These are phyloP conservation scores for Malania oleifera DNA, from an alignment of 164 flowering plant genomes.

Conservation along the genomic window DNA sequence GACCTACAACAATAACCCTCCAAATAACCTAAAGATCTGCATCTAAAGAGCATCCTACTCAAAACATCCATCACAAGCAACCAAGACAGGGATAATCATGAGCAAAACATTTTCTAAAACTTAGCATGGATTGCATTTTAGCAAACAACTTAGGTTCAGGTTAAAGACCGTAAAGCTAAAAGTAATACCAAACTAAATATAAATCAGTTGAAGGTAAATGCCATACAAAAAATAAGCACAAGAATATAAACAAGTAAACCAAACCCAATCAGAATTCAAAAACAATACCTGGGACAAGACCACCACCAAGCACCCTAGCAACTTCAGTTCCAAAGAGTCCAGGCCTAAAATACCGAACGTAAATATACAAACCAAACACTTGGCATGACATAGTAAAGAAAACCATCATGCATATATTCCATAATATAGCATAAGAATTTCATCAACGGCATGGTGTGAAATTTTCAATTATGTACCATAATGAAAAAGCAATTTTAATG, in stretches of 20 bases:
- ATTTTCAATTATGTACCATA: too few relatives aligned
- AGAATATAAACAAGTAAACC: background rate
- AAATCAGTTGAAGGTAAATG: background rate
- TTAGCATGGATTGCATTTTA: background rate
- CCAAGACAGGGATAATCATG: too few relatives aligned
- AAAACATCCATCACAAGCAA: too few relatives aligned
- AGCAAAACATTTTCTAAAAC: background rate
- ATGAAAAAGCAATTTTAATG: too few relatives aligned
- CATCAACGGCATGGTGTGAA: too few relatives aligned
- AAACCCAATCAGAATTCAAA: background rate
- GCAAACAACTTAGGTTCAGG: too few relatives aligned
- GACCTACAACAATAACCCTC: too few relatives aligned
- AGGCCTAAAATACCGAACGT: slow-evolving; percentile 38
- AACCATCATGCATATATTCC: background rate
- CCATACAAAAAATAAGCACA: background rate
- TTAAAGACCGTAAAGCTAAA: background rate
- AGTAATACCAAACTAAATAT: background rate
- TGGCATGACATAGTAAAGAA: background rate
- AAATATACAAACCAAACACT: background rate
- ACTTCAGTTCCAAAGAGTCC: slow-evolving; percentile 87
- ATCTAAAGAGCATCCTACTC: too few relatives aligned
- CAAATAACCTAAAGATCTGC: too few relatives aligned
- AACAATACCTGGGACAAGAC: slow-evolving; percentile 82
- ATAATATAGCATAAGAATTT: background rate
- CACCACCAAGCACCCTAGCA: slow-evolving; percentile 94